These are phyloP conservation scores for Globisporangium uncinulatum DNA, from an alignment of 352 stramenopile genomes.

Conservation along the genomic window DNA sequence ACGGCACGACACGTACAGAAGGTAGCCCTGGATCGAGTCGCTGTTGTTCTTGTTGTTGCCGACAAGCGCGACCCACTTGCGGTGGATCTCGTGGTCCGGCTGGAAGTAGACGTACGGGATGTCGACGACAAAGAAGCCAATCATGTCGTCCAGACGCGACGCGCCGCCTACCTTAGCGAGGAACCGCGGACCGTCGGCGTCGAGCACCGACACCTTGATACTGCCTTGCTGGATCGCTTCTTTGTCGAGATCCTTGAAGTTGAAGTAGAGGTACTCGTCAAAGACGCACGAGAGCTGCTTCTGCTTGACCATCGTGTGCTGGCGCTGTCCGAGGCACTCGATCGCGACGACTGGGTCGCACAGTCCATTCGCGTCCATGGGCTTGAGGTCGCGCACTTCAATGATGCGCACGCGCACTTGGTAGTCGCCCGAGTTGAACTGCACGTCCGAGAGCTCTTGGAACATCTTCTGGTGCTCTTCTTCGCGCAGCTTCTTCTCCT, in stretches of 20 bases:
- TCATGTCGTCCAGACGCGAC: constrained; percentile 64
- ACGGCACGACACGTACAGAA: constrained; percentile 53
- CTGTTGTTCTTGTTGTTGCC: constrained; percentile 64
- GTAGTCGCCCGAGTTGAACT: constrained; percentile 82
- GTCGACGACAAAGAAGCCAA: constrained; percentile 84
- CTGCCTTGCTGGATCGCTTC: constrained; percentile 62
- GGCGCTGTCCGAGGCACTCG: constrained; percentile 73
- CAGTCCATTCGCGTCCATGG: constrained; percentile 79
- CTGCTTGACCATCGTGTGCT: constrained; percentile 79
- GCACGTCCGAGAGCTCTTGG: constrained; percentile 58
- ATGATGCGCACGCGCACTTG: constrained; percentile 85
- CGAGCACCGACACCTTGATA: constrained; percentile 83
- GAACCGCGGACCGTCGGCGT: constrained; percentile 48
- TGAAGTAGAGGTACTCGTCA: constrained; percentile 89
- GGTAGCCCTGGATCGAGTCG: constrained; percentile 88
- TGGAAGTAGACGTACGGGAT: constrained; percentile 83
- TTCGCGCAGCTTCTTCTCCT: constrained; percentile 57
- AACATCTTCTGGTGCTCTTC: constrained; percentile 76
- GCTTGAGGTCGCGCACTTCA: constrained; percentile 87
- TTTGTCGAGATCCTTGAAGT: constrained; percentile 76
- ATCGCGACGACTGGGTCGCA: constrained; percentile 87
- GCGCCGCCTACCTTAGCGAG: constrained; percentile 15
- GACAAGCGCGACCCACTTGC: constrained; percentile 88
- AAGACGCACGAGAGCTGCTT: constrained; percentile 86
- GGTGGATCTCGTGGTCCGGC: constrained; percentile 82